Base-by-base conservation (phyloP, 83 land plant species). In the Thuja plicata region DNA sequence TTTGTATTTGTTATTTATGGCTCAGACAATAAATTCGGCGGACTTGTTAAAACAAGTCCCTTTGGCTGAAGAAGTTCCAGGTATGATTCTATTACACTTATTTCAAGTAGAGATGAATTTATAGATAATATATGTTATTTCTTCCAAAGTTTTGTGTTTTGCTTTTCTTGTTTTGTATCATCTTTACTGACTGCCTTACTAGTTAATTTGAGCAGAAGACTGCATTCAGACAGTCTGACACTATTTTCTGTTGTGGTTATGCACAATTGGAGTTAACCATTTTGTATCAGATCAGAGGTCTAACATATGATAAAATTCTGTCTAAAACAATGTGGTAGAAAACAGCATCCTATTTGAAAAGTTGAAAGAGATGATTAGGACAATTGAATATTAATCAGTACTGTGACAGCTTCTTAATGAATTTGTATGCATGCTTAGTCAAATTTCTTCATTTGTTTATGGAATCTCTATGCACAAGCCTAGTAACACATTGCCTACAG, bases 1-100 rank as follows among this genome's bases (percentile, higher is more conserved):
- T n/a, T n/a, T n/a, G n/a, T n/a, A 46, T 82, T 27, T 82, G 27
- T 83, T 83, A 34, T 57, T 15, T 60, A 27, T 12, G 34, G 13
- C 19, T 87, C 96, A 97, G 98, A 88, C 79, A 32, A 90, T 96
- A 80, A 91, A 90, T 43, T 89, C 99, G 16, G 98, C 92, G 82
- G 92, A 92, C 83, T 91, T 97, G 88, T 84, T 96, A 73, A 91
- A 93, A 38, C 94, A 93, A 30, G 93, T 97, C n/a, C 87, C 88
- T 54, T 95, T 96, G 32, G 91, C 96, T 87, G 95, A 93, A 60
- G 97, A 97, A 92, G 91, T 91, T 82, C 89, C 92, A 87, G 97
- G 99, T 97, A 79, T 85, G 34, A 30, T 86, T 46, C 30, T 57
- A 37, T 57, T 46, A 66, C 11, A 32, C 34, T 27, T 45, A 24